Conservation (phyloP, 352 stramenopile species). For the Phytophthora sojae region DNA sequence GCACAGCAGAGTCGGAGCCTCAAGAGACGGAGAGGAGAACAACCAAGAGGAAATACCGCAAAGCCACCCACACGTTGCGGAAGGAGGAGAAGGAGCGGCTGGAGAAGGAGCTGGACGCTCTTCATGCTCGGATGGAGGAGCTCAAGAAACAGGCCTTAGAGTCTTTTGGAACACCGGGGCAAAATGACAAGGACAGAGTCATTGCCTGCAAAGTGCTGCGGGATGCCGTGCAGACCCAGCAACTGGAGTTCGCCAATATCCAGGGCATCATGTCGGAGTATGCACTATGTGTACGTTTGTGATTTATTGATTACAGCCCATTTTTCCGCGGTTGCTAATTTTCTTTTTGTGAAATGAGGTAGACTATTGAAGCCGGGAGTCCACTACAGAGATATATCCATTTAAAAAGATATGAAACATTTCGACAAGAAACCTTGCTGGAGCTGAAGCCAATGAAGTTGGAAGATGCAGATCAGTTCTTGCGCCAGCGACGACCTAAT, state of each 20-base stretch:
- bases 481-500: slow-evolving; percentile 34
- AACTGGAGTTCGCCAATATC: slow-evolving; percentile 47
- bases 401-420: slow-evolving; percentile 21
- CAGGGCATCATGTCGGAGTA: slow-evolving; percentile 56
- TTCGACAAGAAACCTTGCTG: slow-evolving; percentile 27
- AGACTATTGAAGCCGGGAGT: slow-evolving; percentile 47
- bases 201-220: slow-evolving; percentile 42
- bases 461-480: slow-evolving; percentile 37
- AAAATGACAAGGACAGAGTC: slow-evolving; percentile 36
- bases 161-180: slow-evolving; percentile 27
- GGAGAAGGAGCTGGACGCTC: slow-evolving; percentile 26
- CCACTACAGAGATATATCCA: slow-evolving; percentile 43
- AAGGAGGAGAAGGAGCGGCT: slow-evolving; percentile 49
- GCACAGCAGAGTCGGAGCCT: slow-evolving; percentile 1
- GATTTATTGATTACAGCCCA: not conserved
- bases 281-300: slow-evolving; percentile 37
- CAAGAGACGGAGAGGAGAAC: slow-evolving; percentile 13
- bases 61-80: slow-evolving; percentile 47
- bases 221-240: slow-evolving; percentile 44
- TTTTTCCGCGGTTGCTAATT: no score
- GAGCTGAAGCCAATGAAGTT: slow-evolving; percentile 40
- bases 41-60: slow-evolving; percentile 39
- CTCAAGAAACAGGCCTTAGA: slow-evolving; percentile 36
- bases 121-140: slow-evolving; percentile 32
- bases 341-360: not conserved